Evolutionary conservation across 768 basidiomycete genomes (phyloP), one percentile per base, ranked within the genome.

Genomic region (Tulasnella sp.): DNA sequence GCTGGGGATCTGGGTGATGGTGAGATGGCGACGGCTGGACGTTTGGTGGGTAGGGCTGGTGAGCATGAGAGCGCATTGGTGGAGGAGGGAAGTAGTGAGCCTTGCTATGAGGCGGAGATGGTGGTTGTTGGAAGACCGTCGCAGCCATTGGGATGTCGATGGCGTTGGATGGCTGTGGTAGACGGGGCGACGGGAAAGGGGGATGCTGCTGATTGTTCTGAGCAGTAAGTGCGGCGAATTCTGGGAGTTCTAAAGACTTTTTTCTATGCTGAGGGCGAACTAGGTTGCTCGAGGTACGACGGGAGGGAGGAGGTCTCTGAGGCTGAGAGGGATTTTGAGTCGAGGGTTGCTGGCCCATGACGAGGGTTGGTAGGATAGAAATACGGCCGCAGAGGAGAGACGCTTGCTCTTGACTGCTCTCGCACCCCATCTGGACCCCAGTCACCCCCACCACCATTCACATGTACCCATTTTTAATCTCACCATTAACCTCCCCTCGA

Each of bases 211-310:
- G 37, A n/a, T 36, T 17, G 29, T 42, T 78, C 34, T 78, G 67
- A 45, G 58, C 22, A 14, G 77, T 37, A 12, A 77, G 76, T 17
- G 40, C 58, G 67, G 77, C 31, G 71, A 78, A 71, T 34, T 78
- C 77, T 68, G 77, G 77, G 17, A 78, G 58, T 67, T 78, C 78
- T 25, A 78, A 69, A 36, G 76, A 77, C 58, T 45, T 38, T 52
- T 71, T 71, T 39, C 74, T 58, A 64, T 64, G 25, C 6, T 37
- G 72, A 36, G 39, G 34, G 19, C 76, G 45, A 19, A 52, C 31
- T 22, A 54, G n/a, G 71, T 22, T 45, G 29, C 73, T 76, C 14
- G 71, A 77, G 39, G 75, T 76, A 31, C 75, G 58, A 34, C 75
- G 58, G 2, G 68, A 42, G 67, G 75, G 75, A 76, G 75, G 75